Evolutionary conservation across 495 filamentous ascomycete species (phyloP), one percentile per base, ranked within the genome.

Genomic region (Aspergillus biplanus): DNA sequence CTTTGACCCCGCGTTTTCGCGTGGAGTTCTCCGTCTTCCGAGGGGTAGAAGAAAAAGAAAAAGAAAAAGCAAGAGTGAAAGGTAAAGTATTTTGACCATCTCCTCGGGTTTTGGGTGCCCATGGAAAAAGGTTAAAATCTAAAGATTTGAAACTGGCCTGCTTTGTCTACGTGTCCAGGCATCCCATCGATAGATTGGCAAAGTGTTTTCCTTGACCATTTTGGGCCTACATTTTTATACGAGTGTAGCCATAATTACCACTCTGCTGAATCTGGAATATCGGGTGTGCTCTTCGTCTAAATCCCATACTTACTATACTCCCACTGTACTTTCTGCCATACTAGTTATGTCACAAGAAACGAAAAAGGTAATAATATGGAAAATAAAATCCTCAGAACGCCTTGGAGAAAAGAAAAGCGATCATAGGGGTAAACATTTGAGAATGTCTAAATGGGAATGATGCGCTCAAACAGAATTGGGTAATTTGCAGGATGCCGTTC

Each of bases 401-500:
- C 76, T 64, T 58, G 59, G 33, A 46, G 56, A 62, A 67, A 61
- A 66, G 64, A 42, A 60, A 65, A 65, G 32, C 56, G 56, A 71
- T 58, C 61, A 56, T 33, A 37, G 55, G 61, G 60, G 54, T 27
- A 54, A 32, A 53, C 18, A 53, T 34, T 57, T 44, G 15, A 31
- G 48, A 33, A 63, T 64, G 64, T 61, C 55, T 34, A 59, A 50
- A 56, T 59, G 46, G 11, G 64, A 56, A 69, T 65, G 65, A 72
- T 75, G 65, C 75, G 73, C 75, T 74, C 70, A 71, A 71, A 73
- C 61, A 55, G 53, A 56, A 64, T 42, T 49, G 60, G 64, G 58
- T 63, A 62, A 59, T 56, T 58, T 33, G 49, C 21, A 6, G 52
- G n/a, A 18, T 46, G 47, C 58, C 35, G 48, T 11, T 52, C 62